phyloP scores from a whole-genome alignment of 371 early-diverging fungal species.

The Neoconidiobolus thromboides region DNA sequence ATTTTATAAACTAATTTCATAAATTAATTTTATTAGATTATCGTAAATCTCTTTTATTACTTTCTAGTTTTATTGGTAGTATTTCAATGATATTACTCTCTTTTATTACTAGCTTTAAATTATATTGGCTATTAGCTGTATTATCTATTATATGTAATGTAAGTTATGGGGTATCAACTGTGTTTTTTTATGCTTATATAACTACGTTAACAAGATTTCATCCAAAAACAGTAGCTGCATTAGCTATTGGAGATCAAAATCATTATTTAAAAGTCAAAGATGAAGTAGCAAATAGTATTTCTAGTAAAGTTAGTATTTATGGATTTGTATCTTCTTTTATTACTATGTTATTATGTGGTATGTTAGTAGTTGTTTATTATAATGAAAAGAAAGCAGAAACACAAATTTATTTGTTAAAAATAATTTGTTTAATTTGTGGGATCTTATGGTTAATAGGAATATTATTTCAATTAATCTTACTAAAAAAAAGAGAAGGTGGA shows the following conservation, averaged over 20 bases:
- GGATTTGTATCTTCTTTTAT: not conserved
- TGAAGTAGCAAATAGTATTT: not conserved
- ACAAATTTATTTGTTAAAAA: not conserved
- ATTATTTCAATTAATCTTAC: not conserved
- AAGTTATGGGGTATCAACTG: conserved; percentile 24
- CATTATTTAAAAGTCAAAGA: not conserved
- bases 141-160: conserved; percentile 21
- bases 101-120: conserved; percentile 9
- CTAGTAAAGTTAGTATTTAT: not conserved
- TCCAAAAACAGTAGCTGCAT: conserved; percentile 13
- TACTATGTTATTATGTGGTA: not conserved
- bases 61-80: conserved; percentile 20
- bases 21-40: not conserved
- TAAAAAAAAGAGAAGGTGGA: not conserved
- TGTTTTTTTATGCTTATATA: conserved; percentile 34
- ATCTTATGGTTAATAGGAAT: not conserved
- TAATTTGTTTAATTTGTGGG: not conserved
- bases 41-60: conserved; percentile 27
- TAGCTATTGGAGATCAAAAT: not conserved
- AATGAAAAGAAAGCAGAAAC: not conserved
- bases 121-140: conserved; percentile 20
- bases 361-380: not conserved
- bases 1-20: not conserved
- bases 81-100: conserved; percentile 17
- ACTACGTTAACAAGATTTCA: conserved; percentile 27